A percentile compares a stretch with the other conserved stretches of the same genome.
Conservation (phyloP, 306 rosid genomes). For the Sesbania bispinosa region DNA sequence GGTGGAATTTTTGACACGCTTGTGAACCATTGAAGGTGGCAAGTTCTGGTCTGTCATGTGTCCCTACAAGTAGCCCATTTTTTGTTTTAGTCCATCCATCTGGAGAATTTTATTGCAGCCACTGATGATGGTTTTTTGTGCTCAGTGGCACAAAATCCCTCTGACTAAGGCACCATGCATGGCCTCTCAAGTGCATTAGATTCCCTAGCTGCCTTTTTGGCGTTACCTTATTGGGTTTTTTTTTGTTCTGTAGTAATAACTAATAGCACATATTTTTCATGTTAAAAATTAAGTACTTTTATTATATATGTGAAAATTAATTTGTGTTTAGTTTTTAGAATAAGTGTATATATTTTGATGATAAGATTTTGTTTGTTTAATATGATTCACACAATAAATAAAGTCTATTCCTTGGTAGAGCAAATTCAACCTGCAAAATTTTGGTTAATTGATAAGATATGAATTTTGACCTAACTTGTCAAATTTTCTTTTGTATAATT, state of each 20-base stretch:
- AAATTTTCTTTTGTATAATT: neutral
- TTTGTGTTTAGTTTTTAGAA: too few species aligned
- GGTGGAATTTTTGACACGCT: conserved; percentile 27
- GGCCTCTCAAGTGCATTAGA: conserved; percentile 14
- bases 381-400: too few species aligned
- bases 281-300: too few species aligned
- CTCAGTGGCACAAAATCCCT: conserved; percentile 19
- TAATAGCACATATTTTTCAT: too few species aligned
- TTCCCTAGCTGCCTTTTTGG: conserved; percentile 14
- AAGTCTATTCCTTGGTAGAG: too few species aligned
- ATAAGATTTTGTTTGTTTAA: too few species aligned
- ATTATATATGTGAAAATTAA: too few species aligned
- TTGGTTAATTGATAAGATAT: neutral
- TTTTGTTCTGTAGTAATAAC: too few species aligned
- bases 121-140: conserved; percentile 9
- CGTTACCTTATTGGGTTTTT: neutral
- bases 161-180: conserved; percentile 38
- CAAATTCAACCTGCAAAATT: conserved; percentile 3
- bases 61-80: neutral
- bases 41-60: conserved; percentile 20
- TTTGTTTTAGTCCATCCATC: conserved; percentile 43
- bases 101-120: conserved; percentile 27
- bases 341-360: too few species aligned
- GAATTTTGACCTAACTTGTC: conserved; percentile 29
- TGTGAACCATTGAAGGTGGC: conserved; percentile 46